Evolutionary conservation across 495 filamentous ascomycete species (phyloP), one percentile per base, ranked within the genome.

Genomic region (Annulohypoxylon bovei): DNA sequence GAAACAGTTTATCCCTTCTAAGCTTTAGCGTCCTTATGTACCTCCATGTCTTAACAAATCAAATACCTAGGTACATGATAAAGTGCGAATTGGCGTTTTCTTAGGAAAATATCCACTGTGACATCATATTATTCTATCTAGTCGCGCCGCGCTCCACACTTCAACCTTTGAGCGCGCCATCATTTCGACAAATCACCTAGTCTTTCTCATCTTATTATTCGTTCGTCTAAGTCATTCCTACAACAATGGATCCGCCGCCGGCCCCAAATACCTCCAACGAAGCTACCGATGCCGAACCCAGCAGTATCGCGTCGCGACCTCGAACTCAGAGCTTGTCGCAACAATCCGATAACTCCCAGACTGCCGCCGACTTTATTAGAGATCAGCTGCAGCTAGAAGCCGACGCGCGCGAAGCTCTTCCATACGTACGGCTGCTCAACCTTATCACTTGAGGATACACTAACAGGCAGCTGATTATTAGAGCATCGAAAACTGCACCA

Each of bases 401-500:
- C 20, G 95, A 99, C 80, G 95, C 95, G 39, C 93, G 95, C 56
- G 95, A 98, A 82, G 88, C 90, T 65, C 87, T 99, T 28, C 96
- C 96, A 68, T 99, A 97, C 80, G 92, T 94, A 77, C 46, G 78
- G 62, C 33, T 47, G 22, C 28, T 25, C 27, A n/a, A 18, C 49
- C 14, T n/a, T 32, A 23, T n/a, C 16, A 20, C 9, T 27, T 70
- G 14, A 64, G 27, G 39, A 55, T 53, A 27, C 61, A 12, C 62
- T 62, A 52, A 30, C 40, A 52, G 67, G 46, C 73, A 25, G 69
- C 63, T 42, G 12, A 18, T 18, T 12, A 46, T 3, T 32, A 94
- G 92, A 91, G 93, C 70, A 97, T 99, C 75, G 92, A 97, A 70
- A 89, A 90, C 23, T 99, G 95, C 82, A 97, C 95, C 44, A 88